A percentile compares a stretch with the other conserved stretches of the same genome.
Evolutionary conservation across 257 asterid genomes (phyloP).

Genomic region (Paulownia fortunei): DNA sequence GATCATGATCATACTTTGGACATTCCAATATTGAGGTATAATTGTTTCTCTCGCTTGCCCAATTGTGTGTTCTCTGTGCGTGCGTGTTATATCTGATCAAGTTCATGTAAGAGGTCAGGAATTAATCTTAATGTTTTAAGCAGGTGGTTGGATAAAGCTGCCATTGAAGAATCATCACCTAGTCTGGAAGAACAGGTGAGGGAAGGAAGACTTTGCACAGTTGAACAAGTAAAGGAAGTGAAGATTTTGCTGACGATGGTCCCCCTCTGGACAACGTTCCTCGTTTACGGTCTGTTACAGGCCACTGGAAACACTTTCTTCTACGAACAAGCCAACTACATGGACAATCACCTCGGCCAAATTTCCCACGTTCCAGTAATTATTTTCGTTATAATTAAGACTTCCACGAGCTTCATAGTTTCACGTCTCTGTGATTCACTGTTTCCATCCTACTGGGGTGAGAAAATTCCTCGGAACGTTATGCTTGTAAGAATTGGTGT

Average conservation of each 20-base stretch:
- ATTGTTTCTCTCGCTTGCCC: neutral
- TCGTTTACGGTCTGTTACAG: conserved; percentile 12
- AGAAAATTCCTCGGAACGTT: neutral
- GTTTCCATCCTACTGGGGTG: neutral
- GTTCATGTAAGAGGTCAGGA: neutral
- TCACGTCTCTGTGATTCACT: neutral
- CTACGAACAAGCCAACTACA: conserved; percentile 12
- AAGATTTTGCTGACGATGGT: conserved; percentile 19
- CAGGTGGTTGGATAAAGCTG: conserved; percentile 32
- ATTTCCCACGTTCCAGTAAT: neutral
- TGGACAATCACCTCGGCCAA: neutral
- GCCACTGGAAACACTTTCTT: conserved; percentile 30
- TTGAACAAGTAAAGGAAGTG: conserved; percentile 12
- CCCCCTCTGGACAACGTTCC: conserved; percentile 16
- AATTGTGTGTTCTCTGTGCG: neutral
- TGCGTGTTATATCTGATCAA: neutral
- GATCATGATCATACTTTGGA: neutral
- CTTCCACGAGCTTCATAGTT: neutral
- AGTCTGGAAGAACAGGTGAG: neutral
- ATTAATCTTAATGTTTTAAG: neutral
- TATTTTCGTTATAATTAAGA: neutral
- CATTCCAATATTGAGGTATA: neutral
- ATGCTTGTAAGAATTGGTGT: conserved; percentile 13
- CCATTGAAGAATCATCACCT: neutral
- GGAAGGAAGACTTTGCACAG: neutral